phyloP scores from a whole-genome alignment of 495 filamentous ascomycete species.

The Daldinia caldariorum region DNA sequence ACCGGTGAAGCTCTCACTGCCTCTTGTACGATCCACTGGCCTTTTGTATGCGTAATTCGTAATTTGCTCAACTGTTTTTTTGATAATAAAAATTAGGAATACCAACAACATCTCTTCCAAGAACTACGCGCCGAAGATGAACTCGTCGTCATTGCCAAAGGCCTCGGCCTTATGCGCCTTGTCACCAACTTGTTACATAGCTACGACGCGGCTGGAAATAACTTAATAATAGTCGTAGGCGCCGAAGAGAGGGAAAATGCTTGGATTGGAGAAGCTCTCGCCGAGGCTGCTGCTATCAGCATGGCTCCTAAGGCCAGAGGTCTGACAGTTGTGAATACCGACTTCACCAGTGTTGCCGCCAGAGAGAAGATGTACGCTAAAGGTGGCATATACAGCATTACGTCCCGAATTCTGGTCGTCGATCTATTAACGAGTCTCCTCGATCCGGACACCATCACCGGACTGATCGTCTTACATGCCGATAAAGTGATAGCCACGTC shows the following conservation, averaged over 20 bases:
- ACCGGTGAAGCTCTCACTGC: conserved; percentile 92
- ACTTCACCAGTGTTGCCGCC: conserved; percentile 84
- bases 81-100: conserved; percentile 63
- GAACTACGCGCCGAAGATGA: conserved; percentile 92
- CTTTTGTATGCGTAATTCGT: neutral
- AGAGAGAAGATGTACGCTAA: conserved; percentile 89
- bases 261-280: conserved; percentile 91
- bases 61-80: conserved; percentile 18
- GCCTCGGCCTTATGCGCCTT: conserved; percentile 88
- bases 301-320: conserved; percentile 78
- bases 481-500: conserved; percentile 89
- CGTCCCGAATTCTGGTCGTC: conserved; percentile 92
- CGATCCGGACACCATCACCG: conserved; percentile 85
- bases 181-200: conserved; percentile 95
- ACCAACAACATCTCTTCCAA: conserved; percentile 91
- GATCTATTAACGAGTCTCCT: conserved; percentile 88
- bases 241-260: conserved; percentile 93
- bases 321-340: conserved; percentile 91
- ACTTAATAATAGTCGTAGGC: conserved; percentile 87
- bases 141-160: conserved; percentile 88
- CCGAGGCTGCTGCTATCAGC: conserved; percentile 91
- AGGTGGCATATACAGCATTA: conserved; percentile 95
- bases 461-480: conserved; percentile 87
- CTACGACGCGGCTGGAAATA: conserved; percentile 95
- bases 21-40: conserved; percentile 68